Evolutionary conservation across 2,329 filamentous ascomycete species (phyloP), one percentile per base, ranked within the genome.

Genomic region (Neonectria faginata): DNA sequence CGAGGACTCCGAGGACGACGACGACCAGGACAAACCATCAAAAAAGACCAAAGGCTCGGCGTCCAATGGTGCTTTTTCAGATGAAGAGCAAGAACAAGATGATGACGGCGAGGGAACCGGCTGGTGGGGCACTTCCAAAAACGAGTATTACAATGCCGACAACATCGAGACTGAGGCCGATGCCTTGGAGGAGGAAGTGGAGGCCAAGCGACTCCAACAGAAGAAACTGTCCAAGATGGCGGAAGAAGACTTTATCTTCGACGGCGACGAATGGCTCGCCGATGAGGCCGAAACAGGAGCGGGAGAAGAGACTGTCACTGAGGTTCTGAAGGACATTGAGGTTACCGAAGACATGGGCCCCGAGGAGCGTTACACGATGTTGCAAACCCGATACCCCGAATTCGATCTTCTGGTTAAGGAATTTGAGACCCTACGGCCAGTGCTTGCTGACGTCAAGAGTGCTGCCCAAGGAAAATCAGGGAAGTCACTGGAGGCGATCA

Each of bases 71-170:
- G 67, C 22, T 7, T 53, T 45, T 16, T 73, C 69, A 11, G 76
- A 91, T 57, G 89, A 92, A 75, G 88, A 92, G 74, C 84, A 89
- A 3, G 84, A 67, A 16, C 73, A 64, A n/a, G 73, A 72, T 6
- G 87, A 86, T 18, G 86, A 85, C 7, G 84, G 86, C 29, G 83
- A 82, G 3, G 88, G 88, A 45, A 85, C 89, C 56, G 89, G 88
- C 45, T 94, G 90, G 76, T 98, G 96, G 94, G 96, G 95, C 31
- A 87, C 91, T 5, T 94, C 92, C 2, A 95, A 89, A 77, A 91
- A 91, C 66, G 95, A 97, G 72, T 97, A 97, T 81, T 99, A 99
- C 80, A 88, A 97, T 81, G 92, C 93, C 70, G 95, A 99, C 78
- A 80, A 84, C 29, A 84, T 88, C 69, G 86, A 89, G 74, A 89